Evolutionary conservation across 805 yeast genomes (phyloP).

Genomic region (Lipomyces yamanashiensis): DNA sequence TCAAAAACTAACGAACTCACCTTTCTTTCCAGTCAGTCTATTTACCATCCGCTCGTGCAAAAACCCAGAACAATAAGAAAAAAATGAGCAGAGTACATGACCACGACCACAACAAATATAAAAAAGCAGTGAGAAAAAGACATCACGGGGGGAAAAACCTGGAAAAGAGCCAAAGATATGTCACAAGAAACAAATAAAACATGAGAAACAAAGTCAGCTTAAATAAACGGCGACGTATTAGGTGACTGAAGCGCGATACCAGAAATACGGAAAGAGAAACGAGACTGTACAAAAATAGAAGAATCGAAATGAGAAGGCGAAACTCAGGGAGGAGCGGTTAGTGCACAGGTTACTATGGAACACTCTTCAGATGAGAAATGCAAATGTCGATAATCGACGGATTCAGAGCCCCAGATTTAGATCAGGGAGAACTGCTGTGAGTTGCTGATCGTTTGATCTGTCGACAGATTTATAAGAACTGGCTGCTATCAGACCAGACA

Average conservation of each 20-base stretch:
- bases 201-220: background rate
- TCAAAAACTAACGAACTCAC: background rate
- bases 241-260: background rate
- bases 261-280: background rate
- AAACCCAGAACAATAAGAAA: background rate
- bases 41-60: background rate
- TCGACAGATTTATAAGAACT: no score
- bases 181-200: background rate
- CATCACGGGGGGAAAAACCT: background rate
- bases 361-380: no score
- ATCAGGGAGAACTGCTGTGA: no score
- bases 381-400: no score
- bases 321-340: background rate
- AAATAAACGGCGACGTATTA: no score
- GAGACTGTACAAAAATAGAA: background rate
- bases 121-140: background rate
- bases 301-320: background rate
- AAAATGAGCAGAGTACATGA: background rate
- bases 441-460: no score
- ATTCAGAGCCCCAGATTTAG: no score
- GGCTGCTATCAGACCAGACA: no score
- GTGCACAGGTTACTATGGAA: background rate
- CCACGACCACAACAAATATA: background rate
- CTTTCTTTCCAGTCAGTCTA: no score
- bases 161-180: background rate